A percentile compares a stretch with the other conserved stretches of the same genome.
phyloP scores from a whole-genome alignment of 1,284 basidiomycete species.

The Ustilago cynodontis region DNA sequence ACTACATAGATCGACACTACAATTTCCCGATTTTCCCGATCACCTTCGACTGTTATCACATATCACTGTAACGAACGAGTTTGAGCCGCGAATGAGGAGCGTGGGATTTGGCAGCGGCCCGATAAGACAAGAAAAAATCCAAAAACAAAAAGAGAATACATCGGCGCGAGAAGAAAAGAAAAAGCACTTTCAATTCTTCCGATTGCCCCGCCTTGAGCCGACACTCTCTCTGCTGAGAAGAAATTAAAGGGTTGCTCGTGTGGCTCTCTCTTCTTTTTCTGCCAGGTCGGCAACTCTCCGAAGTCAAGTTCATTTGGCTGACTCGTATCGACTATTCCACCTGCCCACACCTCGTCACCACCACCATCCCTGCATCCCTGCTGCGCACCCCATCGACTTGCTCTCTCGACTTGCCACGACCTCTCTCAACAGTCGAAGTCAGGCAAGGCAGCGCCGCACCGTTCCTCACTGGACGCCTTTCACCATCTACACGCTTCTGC shows the following conservation, averaged over 20 bases:
- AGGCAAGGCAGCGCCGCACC: slow-evolving; percentile 1
- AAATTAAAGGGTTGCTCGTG: not conserved
- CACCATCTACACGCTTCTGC: not conserved
- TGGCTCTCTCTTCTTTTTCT: not conserved
- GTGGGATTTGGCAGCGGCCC: slow-evolving; percentile 18
- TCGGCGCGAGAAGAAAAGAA: not conserved
- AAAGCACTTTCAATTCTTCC: slow-evolving; percentile 16
- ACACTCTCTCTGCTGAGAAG: not conserved
- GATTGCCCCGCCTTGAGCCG: slow-evolving; percentile 13
- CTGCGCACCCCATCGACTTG: not conserved
- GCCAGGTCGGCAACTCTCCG: slow-evolving; percentile 1
- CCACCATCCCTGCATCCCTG: not conserved
- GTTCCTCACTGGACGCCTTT: not conserved
- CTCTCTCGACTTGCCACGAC: not conserved
- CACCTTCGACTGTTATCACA: not conserved
- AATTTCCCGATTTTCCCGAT: slow-evolving; percentile 16
- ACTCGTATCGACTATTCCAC: not conserved
- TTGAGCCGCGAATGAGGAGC: slow-evolving; percentile 23
- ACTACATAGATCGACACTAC: not conserved
- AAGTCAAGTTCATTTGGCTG: slow-evolving; percentile 7
- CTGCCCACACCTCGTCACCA: not conserved
- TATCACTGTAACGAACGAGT: not conserved
- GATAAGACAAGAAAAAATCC: not conserved
- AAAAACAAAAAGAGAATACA: not conserved
- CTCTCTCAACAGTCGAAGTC: not conserved